Evolutionary conservation across 202 grass and related monocot species (phyloP), one percentile per base, ranked within the genome.

Genomic region (Alloteropsis angusta): DNA sequence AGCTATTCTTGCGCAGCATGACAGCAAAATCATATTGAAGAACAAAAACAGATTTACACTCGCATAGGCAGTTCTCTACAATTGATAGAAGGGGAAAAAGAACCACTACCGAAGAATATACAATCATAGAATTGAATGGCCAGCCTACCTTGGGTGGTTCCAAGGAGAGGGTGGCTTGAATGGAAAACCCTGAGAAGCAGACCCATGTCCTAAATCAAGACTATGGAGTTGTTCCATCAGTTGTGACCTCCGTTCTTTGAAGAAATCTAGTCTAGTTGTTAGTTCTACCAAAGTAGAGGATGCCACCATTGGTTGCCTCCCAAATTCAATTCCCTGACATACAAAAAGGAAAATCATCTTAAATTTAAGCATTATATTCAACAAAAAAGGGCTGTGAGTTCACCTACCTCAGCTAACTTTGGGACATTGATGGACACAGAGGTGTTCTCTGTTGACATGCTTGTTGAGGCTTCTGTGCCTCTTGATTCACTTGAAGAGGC

Each of bases 211-310:
- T 54, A 99, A 86, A 86, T 99, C 92, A n/a, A 99, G 96, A 61
- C 92, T 93, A 83, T 96, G 92, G 61, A 99, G 86, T 66, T 99
- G 96, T 82, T 99, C 96, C 92, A 99, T 99, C 69, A 99, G 77
- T 72, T 99, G 96, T 3, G 92, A 93, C 82, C 96, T 91, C 72
- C 92, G 81, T 32, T 96, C 96, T 82, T 99, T 93, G 78, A 99
- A 99, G 86, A 99, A 99, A 89, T 99, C 96, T 82, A 99, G 90
- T 47, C 96, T 93, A 71, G 86, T 93, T 62, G 92, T 96, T 60
- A 99, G 86, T 79, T 99, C 96, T 72, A 96, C 92, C 71, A 99
- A 83, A 32, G 90, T 96, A 37, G 96, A 93, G 42, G 96, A 99
- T 82, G 96, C 85, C 76, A 96, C 88, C 60, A 89, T 84, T 28